Evolutionary conservation across 768 basidiomycete species (phyloP), one percentile per base, ranked within the genome.

Genomic region (Xerocomus spinulosus): DNA sequence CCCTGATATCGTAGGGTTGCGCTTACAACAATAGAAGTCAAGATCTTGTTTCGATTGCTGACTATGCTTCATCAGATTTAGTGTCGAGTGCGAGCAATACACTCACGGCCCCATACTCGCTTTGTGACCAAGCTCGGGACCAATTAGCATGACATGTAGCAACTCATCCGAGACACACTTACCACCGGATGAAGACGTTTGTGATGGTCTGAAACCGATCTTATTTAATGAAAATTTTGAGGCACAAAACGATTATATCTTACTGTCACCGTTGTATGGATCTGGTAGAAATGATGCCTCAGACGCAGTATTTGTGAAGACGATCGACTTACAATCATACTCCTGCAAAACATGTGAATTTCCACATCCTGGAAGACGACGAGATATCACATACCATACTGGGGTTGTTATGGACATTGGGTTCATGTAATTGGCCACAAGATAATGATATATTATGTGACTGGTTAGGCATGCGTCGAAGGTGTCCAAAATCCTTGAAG

Each of bases 361-460:
- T 2, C 7, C 14, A 25, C 3, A 8, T 24, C 24, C 6, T 8
- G 14, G 10, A 21, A 10, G 10, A 13, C 5, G n/a, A 20, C 0
- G 8, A 17, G 26, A 15, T 14, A 24, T n/a, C n/a, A 50, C 59
- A 10, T 42, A 60, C 82, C 82, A 83, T 9, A 77, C 68, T 0
- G 76, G 75, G 18, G 53, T 49, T 13, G 56, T 9, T 17, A 82
- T 63, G 3, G 79, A 72, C 15, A 62, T 6, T 3, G 74, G 73
- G 53, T 77, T 75, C 48, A 75, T 59, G 54, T 73, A 83, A 62
- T 83, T 80, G 34, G 58, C 64, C 35, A 83, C 78, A 42, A 81
- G 69, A 53, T 83, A 83, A 55, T 70, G 71, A 53, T 83, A 84
- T 32, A 79, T 67, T 51, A 80, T 73, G 56, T 83, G 81, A 41